Evolutionary conservation across 2,329 filamentous ascomycete species (phyloP).

Genomic region (Verticillium nonalfalfae): DNA sequence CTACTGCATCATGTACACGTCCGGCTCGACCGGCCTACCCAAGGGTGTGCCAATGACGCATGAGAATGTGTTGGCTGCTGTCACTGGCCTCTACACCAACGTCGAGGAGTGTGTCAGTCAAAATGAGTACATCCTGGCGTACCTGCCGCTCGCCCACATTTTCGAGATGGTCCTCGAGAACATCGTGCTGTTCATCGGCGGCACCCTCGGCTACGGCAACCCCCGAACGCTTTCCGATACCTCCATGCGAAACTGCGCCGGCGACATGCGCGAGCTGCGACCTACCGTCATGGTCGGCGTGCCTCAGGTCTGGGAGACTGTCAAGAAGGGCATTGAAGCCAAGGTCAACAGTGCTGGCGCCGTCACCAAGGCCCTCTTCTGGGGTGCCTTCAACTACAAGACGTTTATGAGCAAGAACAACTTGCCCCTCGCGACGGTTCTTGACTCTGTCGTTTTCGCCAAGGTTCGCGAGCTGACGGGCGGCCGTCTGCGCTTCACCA

Average conservation of each 20-base stretch:
- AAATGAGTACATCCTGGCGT: constrained; percentile 76
- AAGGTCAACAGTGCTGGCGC: constrained; percentile 68
- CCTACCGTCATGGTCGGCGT: constrained; percentile 92
- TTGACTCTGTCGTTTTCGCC: constrained; percentile 84
- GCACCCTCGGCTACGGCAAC: constrained; percentile 88
- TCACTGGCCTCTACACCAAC: constrained; percentile 74
- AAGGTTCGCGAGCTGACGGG: constrained; percentile 89
- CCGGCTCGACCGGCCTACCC: constrained; percentile 80
- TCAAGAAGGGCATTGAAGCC: constrained; percentile 85
- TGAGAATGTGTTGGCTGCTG: constrained; percentile 70
- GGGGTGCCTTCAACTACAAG: constrained; percentile 56
- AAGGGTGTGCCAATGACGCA: constrained; percentile 86
- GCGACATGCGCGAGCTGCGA: constrained; percentile 87
- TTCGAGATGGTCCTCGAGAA: constrained; percentile 97
- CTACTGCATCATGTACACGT: constrained; percentile 83
- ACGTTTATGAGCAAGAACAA: constrained; percentile 49
- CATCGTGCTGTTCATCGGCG: constrained; percentile 80
- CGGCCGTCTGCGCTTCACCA: constrained; percentile 77
- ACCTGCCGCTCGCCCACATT: constrained; percentile 91
- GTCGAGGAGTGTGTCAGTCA: constrained; percentile 74
- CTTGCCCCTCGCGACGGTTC: constrained; percentile 59
- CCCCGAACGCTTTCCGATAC: constrained; percentile 81
- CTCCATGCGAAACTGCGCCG: constrained; percentile 82
- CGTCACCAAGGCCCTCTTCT: constrained; percentile 74
- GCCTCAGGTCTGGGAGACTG: constrained; percentile 93